Conservation (phyloP, 2,329 filamentous ascomycete species). For the Ascochyta clinopodiicola region DNA sequence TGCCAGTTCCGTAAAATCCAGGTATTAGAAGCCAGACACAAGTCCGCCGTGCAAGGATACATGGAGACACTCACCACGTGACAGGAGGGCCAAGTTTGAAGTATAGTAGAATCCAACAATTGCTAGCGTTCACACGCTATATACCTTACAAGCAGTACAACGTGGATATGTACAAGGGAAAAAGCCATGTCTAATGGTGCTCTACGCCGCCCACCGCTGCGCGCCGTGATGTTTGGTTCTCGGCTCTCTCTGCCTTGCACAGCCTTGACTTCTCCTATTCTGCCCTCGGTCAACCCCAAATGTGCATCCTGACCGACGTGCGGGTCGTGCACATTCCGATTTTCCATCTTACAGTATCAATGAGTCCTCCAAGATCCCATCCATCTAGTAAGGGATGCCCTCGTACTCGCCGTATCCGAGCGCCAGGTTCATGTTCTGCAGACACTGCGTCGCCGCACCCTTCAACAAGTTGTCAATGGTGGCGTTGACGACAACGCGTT, state of each 20-base stretch:
- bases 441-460: slow-evolving; percentile 89
- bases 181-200: slow-evolving; percentile 12
- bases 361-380: not conserved
- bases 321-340: slow-evolving; percentile 9
- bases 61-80: not conserved
- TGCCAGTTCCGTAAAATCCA: not conserved
- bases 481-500: slow-evolving; percentile 90
- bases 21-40: not conserved
- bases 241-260: slow-evolving; percentile 2
- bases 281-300: slow-evolving; percentile 14
- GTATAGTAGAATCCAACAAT: slow-evolving; percentile 2
- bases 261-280: slow-evolving; percentile 4
- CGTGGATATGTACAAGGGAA: slow-evolving; percentile 18
- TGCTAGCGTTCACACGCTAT: slow-evolving; percentile 9
- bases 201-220: slow-evolving; percentile 5
- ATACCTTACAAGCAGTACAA: slow-evolving; percentile 17
- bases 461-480: slow-evolving; percentile 95
- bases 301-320: not conserved
- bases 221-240: slow-evolving; percentile 4
- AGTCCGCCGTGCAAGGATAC: not conserved
- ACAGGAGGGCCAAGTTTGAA: not conserved
- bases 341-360: not conserved
- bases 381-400: slow-evolving; percentile 69
- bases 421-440: slow-evolving; percentile 96
- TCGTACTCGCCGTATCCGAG: slow-evolving; percentile 88